Percentiles rank a stretch among this genome's conserved stretches.
These are phyloP conservation scores for Quercus wislizeni DNA, from an alignment of 306 rosid species.

Conservation along the genomic window DNA sequence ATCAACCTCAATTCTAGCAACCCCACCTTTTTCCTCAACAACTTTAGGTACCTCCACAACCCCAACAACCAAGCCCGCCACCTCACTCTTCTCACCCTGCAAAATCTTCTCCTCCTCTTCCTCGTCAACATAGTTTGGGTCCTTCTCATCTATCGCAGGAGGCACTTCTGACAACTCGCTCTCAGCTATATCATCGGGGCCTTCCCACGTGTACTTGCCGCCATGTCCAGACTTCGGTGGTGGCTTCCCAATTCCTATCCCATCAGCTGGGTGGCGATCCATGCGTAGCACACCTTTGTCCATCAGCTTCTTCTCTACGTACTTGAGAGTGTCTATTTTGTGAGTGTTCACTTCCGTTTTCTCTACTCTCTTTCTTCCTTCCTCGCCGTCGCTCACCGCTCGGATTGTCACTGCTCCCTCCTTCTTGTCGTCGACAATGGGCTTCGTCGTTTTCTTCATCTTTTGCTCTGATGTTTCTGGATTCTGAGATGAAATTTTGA, in stretches of 20 bases:
- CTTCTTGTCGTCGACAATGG: conserved; percentile 38
- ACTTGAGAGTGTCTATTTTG: conserved; percentile 57
- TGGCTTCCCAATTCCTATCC: conserved; percentile 36
- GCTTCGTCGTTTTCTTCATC: conserved; percentile 45
- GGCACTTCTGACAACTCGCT: conserved; percentile 45
- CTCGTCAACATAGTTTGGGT: conserved; percentile 77
- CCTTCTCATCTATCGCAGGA: conserved; percentile 65
- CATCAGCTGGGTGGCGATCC: conserved; percentile 72
- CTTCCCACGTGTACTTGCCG: conserved; percentile 91
- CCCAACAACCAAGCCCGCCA: conserved; percentile 46
- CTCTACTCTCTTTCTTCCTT: conserved; percentile 59
- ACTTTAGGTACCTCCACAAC: conserved; percentile 59
- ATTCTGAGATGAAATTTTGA: too few species aligned
- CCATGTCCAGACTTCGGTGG: conserved; percentile 77
- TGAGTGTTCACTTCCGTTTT: conserved; percentile 46
- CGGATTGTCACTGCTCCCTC: conserved; percentile 50
- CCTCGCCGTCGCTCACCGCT: conserved; percentile 63
- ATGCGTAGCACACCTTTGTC: conserved; percentile 58
- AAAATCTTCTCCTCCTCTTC: conserved; percentile 36
- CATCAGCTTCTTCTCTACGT: conserved; percentile 65
- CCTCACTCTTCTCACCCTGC: conserved; percentile 23
- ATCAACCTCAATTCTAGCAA: conserved; percentile 67
- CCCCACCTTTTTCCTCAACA: conserved; percentile 37
- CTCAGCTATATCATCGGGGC: conserved; percentile 46
- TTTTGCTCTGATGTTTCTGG: too few species aligned